Conservation (phyloP, 768 basidiomycete species). For the Boletus vinaceobasis region DNA sequence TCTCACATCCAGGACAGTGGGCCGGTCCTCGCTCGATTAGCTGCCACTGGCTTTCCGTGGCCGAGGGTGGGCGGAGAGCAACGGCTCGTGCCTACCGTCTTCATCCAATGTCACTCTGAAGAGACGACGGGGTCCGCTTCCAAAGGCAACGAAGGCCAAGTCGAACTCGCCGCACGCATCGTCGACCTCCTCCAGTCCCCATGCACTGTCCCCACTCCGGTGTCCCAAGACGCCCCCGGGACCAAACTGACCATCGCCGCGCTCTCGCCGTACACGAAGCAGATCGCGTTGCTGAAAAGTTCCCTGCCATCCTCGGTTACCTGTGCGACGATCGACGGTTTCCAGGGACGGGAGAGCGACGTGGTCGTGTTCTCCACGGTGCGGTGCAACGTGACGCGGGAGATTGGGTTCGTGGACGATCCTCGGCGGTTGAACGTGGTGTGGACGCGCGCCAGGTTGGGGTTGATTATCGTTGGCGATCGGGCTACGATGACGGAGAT, state of each 20-base stretch:
- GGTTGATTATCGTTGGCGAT: conserved; percentile 60
- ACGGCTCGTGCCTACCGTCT: conserved; percentile 48
- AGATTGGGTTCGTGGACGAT: conserved; percentile 67
- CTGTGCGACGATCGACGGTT: conserved; percentile 37
- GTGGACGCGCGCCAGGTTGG: conserved; percentile 63
- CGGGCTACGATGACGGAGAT: conserved; percentile 42
- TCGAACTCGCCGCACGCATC: conserved; percentile 47
- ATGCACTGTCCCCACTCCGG: background rate
- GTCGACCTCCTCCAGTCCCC: conserved; percentile 37
- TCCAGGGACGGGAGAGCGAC: conserved; percentile 68
- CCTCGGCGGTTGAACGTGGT: conserved; percentile 53
- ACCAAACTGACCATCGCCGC: conserved; percentile 12
- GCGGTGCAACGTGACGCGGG: conserved; percentile 53
- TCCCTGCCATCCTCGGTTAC: conserved; percentile 27
- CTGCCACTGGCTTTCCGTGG: conserved; percentile 54
- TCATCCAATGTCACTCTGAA: conserved; percentile 53
- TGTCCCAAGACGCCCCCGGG: too few relatives aligned
- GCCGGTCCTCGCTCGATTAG: conserved; percentile 37
- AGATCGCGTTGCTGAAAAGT: conserved; percentile 45
- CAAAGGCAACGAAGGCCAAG: conserved; percentile 61
- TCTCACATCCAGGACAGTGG: conserved; percentile 42
- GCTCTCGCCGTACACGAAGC: conserved; percentile 60
- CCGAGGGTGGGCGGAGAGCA: conserved; percentile 33
- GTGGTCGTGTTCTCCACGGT: conserved; percentile 65
- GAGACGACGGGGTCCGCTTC: conserved; percentile 59